Conservation (phyloP, 345 rosid species). For the Brassica incana region DNA sequence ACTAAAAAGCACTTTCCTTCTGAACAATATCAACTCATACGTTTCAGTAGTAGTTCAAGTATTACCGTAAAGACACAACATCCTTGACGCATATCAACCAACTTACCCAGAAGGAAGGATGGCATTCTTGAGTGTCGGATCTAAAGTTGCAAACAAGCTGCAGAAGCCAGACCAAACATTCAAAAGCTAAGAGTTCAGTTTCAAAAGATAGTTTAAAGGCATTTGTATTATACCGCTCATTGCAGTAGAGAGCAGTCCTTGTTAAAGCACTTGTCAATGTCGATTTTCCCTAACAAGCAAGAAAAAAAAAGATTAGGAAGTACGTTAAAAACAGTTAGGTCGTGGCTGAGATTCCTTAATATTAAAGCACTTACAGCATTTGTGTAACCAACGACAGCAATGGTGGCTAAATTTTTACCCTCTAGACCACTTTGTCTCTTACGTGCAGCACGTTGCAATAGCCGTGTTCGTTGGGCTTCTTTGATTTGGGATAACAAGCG, state of each 20-base stretch:
- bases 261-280: constrained; percentile 77
- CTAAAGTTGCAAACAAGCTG: constrained; percentile 87
- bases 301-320: neutral
- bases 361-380: constrained; percentile 74
- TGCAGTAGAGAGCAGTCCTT: constrained; percentile 70
- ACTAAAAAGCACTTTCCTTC: constrained; percentile 82
- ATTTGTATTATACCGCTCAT: constrained; percentile 58
- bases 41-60: constrained; percentile 4
- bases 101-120: constrained; percentile 78
- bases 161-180: constrained; percentile 23
- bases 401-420: constrained; percentile 60
- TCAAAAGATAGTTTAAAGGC: constrained; percentile 25
- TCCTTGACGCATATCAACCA: neutral
- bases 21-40: constrained; percentile 35
- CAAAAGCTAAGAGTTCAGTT: neutral
- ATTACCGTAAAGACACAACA: neutral
- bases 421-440: constrained; percentile 54
- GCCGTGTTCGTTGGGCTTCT: constrained; percentile 84
- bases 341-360: constrained; percentile 3
- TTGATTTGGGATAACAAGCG: constrained; percentile 69
- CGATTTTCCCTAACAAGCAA: constrained; percentile 74
- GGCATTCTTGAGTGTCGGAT: constrained; percentile 68
- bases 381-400: constrained; percentile 96
- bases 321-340: neutral
- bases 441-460: constrained; percentile 83